Percentiles rank a stretch among this genome's conserved stretches.
Conservation (phyloP, 352 stramenopile genomes). For the Phytophthora podocarpi region DNA sequence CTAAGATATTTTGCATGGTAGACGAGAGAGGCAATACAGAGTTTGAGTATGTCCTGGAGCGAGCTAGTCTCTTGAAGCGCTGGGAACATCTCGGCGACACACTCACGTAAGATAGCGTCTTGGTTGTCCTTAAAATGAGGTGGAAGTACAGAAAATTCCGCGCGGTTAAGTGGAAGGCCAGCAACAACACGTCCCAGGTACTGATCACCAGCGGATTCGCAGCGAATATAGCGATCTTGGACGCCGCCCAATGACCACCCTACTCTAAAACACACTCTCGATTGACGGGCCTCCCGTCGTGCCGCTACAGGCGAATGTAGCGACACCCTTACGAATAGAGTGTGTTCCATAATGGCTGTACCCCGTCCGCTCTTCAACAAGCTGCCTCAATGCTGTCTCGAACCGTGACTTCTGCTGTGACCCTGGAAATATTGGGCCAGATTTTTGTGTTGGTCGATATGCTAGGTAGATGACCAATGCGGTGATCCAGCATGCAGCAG, state of each 20-base stretch:
- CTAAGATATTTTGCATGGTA: neutral
- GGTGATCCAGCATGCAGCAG: neutral
- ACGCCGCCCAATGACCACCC: constrained; percentile 8
- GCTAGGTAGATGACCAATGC: constrained; percentile 2
- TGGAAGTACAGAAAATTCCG: neutral
- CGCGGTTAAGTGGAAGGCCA: neutral
- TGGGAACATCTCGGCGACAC: too few species aligned
- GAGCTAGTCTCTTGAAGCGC: too few species aligned
- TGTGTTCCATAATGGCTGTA: neutral
- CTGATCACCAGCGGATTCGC: constrained; percentile 9
- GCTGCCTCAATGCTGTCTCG: too few species aligned
- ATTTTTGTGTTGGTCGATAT: neutral
- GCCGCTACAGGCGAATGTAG: constrained; percentile 1
- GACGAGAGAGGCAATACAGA: constrained; percentile 9
- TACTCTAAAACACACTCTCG: constrained; percentile 12
- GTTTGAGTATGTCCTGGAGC: constrained; percentile 3
- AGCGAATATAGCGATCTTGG: constrained; percentile 15
- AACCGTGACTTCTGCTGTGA: constrained; percentile 8
- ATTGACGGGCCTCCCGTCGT: constrained; percentile 3
- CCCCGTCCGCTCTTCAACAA: too few species aligned
- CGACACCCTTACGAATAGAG: constrained; percentile 1
- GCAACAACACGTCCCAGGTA: constrained; percentile 2
- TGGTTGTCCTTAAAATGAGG: constrained; percentile 9
- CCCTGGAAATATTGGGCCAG: constrained; percentile 1
- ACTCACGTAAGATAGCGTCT: neutral